Evolutionary conservation across 768 basidiomycete genomes (phyloP), one percentile per base, ranked within the genome.

Genomic region (Cyclocybe aegerita): DNA sequence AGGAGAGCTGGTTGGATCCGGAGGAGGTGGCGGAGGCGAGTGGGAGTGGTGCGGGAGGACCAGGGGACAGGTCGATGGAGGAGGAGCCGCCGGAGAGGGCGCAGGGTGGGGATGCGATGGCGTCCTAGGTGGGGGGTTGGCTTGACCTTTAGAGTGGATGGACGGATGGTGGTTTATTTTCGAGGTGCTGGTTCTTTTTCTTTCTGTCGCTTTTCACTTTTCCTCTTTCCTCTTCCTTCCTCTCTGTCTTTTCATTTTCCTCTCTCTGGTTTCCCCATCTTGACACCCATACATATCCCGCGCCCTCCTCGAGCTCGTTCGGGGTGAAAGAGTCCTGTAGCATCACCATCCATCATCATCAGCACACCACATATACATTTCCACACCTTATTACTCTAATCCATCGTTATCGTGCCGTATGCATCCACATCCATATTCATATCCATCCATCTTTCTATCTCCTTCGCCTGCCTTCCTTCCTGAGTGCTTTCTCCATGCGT

Each of bases 1-100:
- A 97, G 71, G 88, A 92, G 66, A 93, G 90, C 52, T 97, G 94
- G 95, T 70, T 97, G 46, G 95, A 97, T 67, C 88, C 90, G 17
- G 85, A 83, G 49, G 83, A 85, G 61, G 80, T 77, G 67, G 73
- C 52, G 10, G 60, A 55, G 12, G 51, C 46, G 5, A 55, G 43
- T 9, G 58, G 52, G 32, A 59, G 38, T 11, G 43, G 31, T 32
- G 39, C 17, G 36, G 38, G 38, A 8, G n/a, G 38, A 9, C 4
- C 51, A 29, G 40, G 56, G 42, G 31, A 44, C 40, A 16, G 31
- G 15, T 1, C 29, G 39, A 17, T 31, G 36, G 46, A 30, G 42
- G 49, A 32, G 43, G 33, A 37, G 3, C 39, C 30, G 37, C 16
- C 39, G 30, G 29, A 8, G 41, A 44, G 40, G 43, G 30, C 40